These are phyloP conservation scores for Arabis hirsuta DNA, from an alignment of 345 rosid genomes.

Conservation along the genomic window DNA sequence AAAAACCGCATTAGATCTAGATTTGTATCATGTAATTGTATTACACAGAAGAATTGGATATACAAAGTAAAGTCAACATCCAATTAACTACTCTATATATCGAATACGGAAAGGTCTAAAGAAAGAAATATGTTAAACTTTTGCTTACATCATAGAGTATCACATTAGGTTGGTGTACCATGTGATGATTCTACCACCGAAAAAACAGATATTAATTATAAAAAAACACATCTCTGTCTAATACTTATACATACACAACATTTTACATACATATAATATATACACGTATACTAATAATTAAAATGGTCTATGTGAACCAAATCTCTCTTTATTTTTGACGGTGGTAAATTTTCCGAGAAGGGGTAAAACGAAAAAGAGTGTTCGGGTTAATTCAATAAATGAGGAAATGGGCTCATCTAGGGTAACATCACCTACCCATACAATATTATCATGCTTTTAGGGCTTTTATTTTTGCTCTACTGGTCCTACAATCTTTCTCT, in stretches of 20 bases:
- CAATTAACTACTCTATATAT: slow-evolving; percentile 16
- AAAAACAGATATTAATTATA: slow-evolving; percentile 9
- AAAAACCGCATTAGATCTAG: slow-evolving; percentile 4
- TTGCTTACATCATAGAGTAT: slow-evolving; percentile 42
- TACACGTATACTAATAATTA: background rate
- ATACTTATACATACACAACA: background rate
- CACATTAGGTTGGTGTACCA: slow-evolving; percentile 43
- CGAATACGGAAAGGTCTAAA: slow-evolving; percentile 28
- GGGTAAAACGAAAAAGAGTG: background rate
- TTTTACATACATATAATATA: background rate
- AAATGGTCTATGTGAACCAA: slow-evolving; percentile 20
- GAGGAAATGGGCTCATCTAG: slow-evolving; percentile 45
- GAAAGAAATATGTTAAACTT: slow-evolving; percentile 29
- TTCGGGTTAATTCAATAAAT: slow-evolving; percentile 43
- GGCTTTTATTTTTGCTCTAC: slow-evolving; percentile 39
- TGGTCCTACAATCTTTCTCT: slow-evolving; percentile 20
- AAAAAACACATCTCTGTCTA: background rate
- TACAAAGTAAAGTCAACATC: slow-evolving; percentile 32
- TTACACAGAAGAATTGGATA: background rate
- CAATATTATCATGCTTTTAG: slow-evolving; percentile 46
- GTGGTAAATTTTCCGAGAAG: slow-evolving; percentile 16
- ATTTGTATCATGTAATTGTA: background rate
- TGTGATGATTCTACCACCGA: slow-evolving; percentile 42
- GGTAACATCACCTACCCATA: slow-evolving; percentile 51
- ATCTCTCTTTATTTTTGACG: background rate